A percentile compares a stretch with the other conserved stretches of the same genome.
These are phyloP conservation scores for Gossypium ekmanianum DNA, from an alignment of 345 rosid species.

Conservation along the genomic window DNA sequence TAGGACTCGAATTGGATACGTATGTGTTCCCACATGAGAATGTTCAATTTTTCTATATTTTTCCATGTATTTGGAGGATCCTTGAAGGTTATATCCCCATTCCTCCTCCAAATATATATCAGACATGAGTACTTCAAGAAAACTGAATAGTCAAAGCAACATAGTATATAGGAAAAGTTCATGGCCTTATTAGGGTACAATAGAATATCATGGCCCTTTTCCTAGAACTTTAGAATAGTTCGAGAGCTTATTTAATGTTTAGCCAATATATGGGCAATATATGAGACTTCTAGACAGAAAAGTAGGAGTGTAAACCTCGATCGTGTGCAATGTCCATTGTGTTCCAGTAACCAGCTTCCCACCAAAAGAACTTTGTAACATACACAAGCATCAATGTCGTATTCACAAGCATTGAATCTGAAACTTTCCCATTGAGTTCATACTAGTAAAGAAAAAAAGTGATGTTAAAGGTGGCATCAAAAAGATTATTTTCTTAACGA, in stretches of 20 bases:
- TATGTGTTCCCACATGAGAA: background rate
- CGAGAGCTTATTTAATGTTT: background rate
- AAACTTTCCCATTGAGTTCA: slow-evolving; percentile 69
- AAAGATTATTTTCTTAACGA: background rate
- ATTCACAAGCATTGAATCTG: slow-evolving; percentile 94
- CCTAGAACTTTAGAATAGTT: background rate
- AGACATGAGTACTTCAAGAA: background rate
- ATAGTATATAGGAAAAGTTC: background rate
- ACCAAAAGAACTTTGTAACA: slow-evolving; percentile 93
- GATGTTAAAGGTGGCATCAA: slow-evolving; percentile 5
- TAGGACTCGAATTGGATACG: background rate
- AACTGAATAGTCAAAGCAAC: background rate
- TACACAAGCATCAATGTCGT: slow-evolving; percentile 84
- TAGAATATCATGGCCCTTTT: background rate
- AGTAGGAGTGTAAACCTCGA: slow-evolving; percentile 51
- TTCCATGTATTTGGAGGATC: background rate
- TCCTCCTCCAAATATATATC: background rate
- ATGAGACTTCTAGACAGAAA: slow-evolving; percentile 5
- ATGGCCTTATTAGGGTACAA: background rate
- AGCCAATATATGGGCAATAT: background rate
- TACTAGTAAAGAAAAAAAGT: slow-evolving; percentile 45
- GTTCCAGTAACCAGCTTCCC: slow-evolving; percentile 99
- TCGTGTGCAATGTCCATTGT: slow-evolving; percentile 99
- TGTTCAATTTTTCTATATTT: background rate
- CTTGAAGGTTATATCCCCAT: background rate